Conservation (phyloP, 148 eudicot genomes). For the Euryodendron excelsum region DNA sequence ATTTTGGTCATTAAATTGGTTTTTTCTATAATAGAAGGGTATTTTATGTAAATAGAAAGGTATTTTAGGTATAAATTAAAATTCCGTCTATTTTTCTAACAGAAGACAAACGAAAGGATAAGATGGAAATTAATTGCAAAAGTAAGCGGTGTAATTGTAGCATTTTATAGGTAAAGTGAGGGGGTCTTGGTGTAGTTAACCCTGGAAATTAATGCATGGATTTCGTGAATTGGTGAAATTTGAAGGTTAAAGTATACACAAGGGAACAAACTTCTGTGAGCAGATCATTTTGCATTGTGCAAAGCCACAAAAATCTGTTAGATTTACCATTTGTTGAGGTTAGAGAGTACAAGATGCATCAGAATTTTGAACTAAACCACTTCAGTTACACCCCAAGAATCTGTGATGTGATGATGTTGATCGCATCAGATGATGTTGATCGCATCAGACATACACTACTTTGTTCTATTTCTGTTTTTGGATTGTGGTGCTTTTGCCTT, state of each 20-base stretch:
- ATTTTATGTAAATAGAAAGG: too few species aligned
- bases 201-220: background rate
- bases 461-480: background rate
- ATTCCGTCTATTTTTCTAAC: too few species aligned
- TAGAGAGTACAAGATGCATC: background rate
- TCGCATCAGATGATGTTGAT: background rate
- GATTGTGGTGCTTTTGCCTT: background rate
- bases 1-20: too few species aligned
- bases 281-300: background rate
- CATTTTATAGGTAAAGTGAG: too few species aligned
- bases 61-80: too few species aligned
- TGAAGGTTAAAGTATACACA: background rate
- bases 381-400: background rate
- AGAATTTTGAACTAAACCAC: background rate
- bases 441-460: background rate
- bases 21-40: too few species aligned
- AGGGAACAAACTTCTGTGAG: background rate
- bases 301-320: background rate
- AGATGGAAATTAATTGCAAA: too few species aligned
- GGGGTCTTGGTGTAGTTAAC: too few species aligned
- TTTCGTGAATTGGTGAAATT: background rate
- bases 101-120: too few species aligned
- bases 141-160: too few species aligned
- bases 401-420: background rate
- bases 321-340: background rate